A percentile compares a stretch with the other conserved stretches of the same genome.
Evolutionary conservation across 2,329 filamentous ascomycete species (phyloP).

Genomic region (Penicillium occitanis): DNA sequence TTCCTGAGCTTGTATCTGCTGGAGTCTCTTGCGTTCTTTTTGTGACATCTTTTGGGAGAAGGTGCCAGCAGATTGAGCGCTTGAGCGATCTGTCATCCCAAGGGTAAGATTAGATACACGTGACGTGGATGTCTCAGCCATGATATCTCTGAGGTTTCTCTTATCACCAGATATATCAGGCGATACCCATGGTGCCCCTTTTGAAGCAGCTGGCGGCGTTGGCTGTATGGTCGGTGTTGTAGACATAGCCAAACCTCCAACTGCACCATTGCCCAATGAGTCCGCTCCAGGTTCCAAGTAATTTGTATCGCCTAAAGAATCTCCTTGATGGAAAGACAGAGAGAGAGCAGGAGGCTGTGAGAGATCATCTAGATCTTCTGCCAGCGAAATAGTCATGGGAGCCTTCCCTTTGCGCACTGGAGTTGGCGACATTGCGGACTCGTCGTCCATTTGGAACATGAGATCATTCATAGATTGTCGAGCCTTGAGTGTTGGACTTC

Average conservation of each 20-base stretch:
- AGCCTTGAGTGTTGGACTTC: slow-evolving; percentile 66
- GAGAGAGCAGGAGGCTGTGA: slow-evolving; percentile 27
- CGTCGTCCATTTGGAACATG: slow-evolving; percentile 94
- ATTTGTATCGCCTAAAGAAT: slow-evolving; percentile 29
- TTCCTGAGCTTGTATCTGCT: slow-evolving; percentile 62
- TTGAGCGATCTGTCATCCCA: slow-evolving; percentile 50
- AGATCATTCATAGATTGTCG: slow-evolving; percentile 71
- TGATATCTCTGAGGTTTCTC: slow-evolving; percentile 73
- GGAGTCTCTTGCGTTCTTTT: slow-evolving; percentile 83
- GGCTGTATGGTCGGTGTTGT: slow-evolving; percentile 27
- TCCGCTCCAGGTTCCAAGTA: slow-evolving; percentile 34
- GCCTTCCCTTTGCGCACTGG: slow-evolving; percentile 34
- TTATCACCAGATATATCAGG: slow-evolving; percentile 60
- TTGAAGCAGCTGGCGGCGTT: slow-evolving; percentile 32
- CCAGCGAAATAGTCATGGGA: slow-evolving; percentile 26
- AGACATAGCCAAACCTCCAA: slow-evolving; percentile 30
- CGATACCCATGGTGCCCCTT: slow-evolving; percentile 53
- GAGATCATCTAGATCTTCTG: slow-evolving; percentile 23
- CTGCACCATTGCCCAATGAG: slow-evolving; percentile 25
- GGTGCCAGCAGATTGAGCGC: slow-evolving; percentile 38
- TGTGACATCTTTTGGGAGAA: slow-evolving; percentile 71
- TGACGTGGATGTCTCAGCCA: slow-evolving; percentile 60
- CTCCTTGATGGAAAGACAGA: slow-evolving; percentile 29
- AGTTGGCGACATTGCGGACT: slow-evolving; percentile 40
- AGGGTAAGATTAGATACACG: slow-evolving; percentile 55